Evolutionary conservation across 2,329 filamentous ascomycete genomes (phyloP), one percentile per base, ranked within the genome.

Genomic region (Pleurostoma richardsiae): DNA sequence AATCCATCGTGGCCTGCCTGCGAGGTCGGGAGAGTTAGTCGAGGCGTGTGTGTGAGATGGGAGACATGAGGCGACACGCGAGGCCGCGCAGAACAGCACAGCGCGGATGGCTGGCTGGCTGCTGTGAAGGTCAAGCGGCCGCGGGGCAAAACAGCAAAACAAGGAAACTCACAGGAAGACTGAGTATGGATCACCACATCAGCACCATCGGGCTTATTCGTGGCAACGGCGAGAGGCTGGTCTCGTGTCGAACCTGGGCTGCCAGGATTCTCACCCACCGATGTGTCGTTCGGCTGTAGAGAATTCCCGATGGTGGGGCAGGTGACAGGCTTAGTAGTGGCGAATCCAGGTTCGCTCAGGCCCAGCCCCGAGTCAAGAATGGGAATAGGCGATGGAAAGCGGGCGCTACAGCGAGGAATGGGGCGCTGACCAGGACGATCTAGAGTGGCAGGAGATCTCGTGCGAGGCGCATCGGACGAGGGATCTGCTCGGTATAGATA

Each of bases 241-340:
- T 52, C 49, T 50, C 47, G 49, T 52, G 45, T 49, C 47, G 49
- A 46, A 43, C 33, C n/a, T 28, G 49, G 44, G 44, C 41, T 40
- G 42, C 45, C 42, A 42, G 43, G 47, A 43, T 44, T 30, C 47
- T 36, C 28, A 19, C 19, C 19, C 19, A 19, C 19, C 19, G 19
- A 19, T 19, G 19, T 19, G 19, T 19, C 19, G 19, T 19, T 19
- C 49, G 45, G 44, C 42, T 46, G 48, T 39, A 52, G 45, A 50
- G 42, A 45, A 44, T 47, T 31, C 43, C 49, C 50, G 49, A 47
- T 45, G 48, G 52, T 54, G 52, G 52, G 52, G 52, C 48, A 50
- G 46, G 47, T 50, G 52, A 48, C 43, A 51, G 45, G 51, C 50
- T 47, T 42, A 49, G 39, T 39, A 42, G 52, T 54, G 52, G 52